These are phyloP conservation scores for Musa balbisiana DNA, from an alignment of 202 grass and related monocot genomes.

Conservation along the genomic window DNA sequence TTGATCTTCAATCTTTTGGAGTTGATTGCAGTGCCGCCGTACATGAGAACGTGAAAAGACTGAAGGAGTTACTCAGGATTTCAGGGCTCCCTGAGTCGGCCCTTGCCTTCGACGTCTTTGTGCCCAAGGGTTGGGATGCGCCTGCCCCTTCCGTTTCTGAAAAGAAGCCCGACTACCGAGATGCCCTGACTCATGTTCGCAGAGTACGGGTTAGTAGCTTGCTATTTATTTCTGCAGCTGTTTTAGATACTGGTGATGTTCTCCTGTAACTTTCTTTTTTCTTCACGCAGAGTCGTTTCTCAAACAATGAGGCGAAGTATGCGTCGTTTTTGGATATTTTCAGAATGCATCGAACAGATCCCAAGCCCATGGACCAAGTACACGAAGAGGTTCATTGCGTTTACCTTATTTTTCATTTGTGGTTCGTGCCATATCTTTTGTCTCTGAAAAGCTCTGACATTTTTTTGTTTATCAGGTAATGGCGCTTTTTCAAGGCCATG, in stretches of 20 bases:
- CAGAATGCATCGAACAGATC: not conserved
- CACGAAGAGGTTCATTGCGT: conserved; percentile 5
- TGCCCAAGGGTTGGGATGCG: conserved; percentile 2
- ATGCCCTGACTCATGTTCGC: conserved; percentile 1
- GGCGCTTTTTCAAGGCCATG: conserved; percentile 3
- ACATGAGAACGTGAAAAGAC: not conserved
- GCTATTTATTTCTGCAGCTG: too few relatives aligned
- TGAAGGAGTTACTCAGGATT: conserved; percentile 2
- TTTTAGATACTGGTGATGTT: not conserved
- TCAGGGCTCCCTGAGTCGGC: not conserved
- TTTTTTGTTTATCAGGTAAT: not conserved
- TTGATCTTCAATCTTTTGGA: not conserved
- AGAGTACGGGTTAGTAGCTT: conserved; percentile 6
- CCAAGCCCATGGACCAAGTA: conserved; percentile 4
- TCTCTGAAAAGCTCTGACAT: not conserved
- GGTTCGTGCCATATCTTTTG: too few relatives aligned
- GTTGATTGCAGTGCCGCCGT: not conserved
- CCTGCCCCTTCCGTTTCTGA: not conserved
- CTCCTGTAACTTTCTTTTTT: not conserved
- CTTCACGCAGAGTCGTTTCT: conserved; percentile 11
- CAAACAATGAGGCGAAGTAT: not conserved
- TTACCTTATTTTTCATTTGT: not conserved
- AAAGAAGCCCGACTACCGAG: not conserved
- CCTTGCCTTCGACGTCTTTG: conserved; percentile 2
- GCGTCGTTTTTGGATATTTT: conserved; percentile 3